Evolutionary conservation across 345 rosid species (phyloP).

Genomic region (Melastoma malabathricum): DNA sequence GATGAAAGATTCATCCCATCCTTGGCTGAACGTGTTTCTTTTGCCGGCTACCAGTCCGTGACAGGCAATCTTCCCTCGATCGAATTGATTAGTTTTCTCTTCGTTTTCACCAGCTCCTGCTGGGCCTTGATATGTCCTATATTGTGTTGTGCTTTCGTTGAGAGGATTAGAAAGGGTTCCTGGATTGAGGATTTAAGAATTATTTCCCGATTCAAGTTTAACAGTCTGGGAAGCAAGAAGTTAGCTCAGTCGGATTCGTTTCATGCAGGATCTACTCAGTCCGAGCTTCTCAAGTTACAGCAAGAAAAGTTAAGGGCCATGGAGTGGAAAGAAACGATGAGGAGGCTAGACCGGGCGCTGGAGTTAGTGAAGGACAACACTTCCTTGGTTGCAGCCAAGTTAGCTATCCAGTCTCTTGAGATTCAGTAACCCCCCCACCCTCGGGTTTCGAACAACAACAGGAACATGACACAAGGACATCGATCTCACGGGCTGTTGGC

Average conservation of each 20-base stretch:
- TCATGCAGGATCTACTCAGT: conserved; percentile 39
- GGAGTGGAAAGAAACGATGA: conserved; percentile 44
- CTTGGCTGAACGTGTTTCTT: conserved; percentile 50
- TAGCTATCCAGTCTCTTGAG: conserved; percentile 64
- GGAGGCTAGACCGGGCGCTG: conserved; percentile 46
- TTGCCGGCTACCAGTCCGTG: conserved; percentile 54
- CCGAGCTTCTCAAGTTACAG: conserved; percentile 50
- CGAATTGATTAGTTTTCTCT: too few relatives aligned
- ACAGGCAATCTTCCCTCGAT: conserved; percentile 48
- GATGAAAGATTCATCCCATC: conserved; percentile 49
- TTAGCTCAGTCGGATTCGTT: conserved; percentile 2
- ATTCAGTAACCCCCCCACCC: conserved; percentile 16
- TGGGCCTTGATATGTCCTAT: too few relatives aligned
- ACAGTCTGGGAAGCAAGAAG: too few relatives aligned
- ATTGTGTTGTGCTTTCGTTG: too few relatives aligned
- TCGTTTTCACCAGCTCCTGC: too few relatives aligned
- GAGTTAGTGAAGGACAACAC: conserved; percentile 37
- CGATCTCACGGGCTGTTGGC: too few relatives aligned
- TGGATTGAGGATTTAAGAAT: conserved; percentile 1
- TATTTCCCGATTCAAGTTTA: background rate
- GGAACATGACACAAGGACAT: too few relatives aligned
- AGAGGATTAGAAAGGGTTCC: too few relatives aligned
- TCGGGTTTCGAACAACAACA: conserved; percentile 1
- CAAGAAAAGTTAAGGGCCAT: conserved; percentile 46
- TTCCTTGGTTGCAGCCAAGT: conserved; percentile 62